phyloP scores from a whole-genome alignment of 495 filamentous ascomycete species.

The Penicillium pulvis region DNA sequence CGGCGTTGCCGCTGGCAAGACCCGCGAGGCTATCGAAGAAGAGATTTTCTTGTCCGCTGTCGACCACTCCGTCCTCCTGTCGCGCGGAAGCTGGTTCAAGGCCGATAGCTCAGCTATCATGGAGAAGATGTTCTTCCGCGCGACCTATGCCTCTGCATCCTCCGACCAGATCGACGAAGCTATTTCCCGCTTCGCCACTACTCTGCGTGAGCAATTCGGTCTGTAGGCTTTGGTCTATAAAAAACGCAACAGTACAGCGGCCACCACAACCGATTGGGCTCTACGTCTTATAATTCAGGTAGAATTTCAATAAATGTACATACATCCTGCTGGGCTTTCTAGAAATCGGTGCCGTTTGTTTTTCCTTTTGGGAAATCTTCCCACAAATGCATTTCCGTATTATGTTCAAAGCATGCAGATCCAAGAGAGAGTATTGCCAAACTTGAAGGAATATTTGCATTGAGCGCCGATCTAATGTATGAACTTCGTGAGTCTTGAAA shows the following conservation, averaged over 20 bases:
- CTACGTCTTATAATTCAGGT: not conserved
- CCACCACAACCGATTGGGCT: not conserved
- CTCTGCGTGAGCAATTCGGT: conserved; percentile 66
- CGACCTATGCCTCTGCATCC: conserved; percentile 83
- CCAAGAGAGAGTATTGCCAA: too few relatives aligned
- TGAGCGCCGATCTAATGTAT: too few relatives aligned
- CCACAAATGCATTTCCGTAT: not conserved
- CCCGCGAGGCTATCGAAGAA: conserved; percentile 74
- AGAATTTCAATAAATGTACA: conserved; percentile 1
- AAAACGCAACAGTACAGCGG: not conserved
- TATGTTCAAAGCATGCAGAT: not conserved
- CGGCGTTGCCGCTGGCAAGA: conserved; percentile 50
- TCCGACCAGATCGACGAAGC: conserved; percentile 75
- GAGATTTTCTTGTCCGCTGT: conserved; percentile 77
- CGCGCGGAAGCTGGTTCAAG: conserved; percentile 86
- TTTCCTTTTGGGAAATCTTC: not conserved
- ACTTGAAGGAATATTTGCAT: too few relatives aligned
- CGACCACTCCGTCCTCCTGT: conserved; percentile 70
- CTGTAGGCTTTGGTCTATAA: conserved; percentile 20
- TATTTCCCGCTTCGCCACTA: conserved; percentile 71
- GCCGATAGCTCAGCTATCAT: conserved; percentile 54
- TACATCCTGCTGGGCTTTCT: not conserved
- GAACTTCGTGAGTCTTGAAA: not conserved
- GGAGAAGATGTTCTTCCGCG: conserved; percentile 75
- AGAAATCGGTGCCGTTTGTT: not conserved